Evolutionary conservation across 768 basidiomycete genomes (phyloP), one percentile per base, ranked within the genome.

Genomic region (Flagelloscypha sp.): DNA sequence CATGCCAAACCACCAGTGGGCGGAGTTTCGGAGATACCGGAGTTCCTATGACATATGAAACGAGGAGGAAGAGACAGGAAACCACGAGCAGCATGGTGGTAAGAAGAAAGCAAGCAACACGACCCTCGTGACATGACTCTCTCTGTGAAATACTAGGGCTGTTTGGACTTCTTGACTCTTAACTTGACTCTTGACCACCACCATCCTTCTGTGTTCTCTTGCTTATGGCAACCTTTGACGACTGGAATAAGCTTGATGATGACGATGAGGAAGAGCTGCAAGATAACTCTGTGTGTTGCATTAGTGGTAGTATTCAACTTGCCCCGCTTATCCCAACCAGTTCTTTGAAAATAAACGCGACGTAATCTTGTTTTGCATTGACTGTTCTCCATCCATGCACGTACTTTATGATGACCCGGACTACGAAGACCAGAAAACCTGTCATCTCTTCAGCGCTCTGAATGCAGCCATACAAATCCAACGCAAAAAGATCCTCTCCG

Each of bases 321-420:
- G 24, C 32, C 25, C 17, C 13, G 36, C 34, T 25, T 12, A 21
- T 22, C 19, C 33, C 12, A 3, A 32, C 24, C 38, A 85, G 84
- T 67, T 68, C 40, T 72, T 74, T 43, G 84, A 87, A 43, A 75
- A 76, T 34, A 79, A 80, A 45, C 74, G 74, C 41, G 90, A 97
- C 48, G 85, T 90, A 21, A 82, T 94, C 30, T 59, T 98, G n/a
- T 95, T 97, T 62, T 86, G 84, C 55, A 88, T 99, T 39, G 93
- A 99, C 57, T 89, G 87, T 43, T 94, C 93, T 0, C 65, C 74
- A 36, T 86, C 88, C 8, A 97, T 98, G 94, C 79, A 84, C 17
- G 66, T 64, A 24, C 71, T 81, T 27, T 66, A 66, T 32, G 79
- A 83, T 17, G 76, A 81, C 47, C 72, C 74, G 8, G 61, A 64